A percentile compares a stretch with the other conserved stretches of the same genome.
Evolutionary conservation across 2,329 filamentous ascomycete genomes (phyloP).

Genomic region (Aureobasidium sp.): DNA sequence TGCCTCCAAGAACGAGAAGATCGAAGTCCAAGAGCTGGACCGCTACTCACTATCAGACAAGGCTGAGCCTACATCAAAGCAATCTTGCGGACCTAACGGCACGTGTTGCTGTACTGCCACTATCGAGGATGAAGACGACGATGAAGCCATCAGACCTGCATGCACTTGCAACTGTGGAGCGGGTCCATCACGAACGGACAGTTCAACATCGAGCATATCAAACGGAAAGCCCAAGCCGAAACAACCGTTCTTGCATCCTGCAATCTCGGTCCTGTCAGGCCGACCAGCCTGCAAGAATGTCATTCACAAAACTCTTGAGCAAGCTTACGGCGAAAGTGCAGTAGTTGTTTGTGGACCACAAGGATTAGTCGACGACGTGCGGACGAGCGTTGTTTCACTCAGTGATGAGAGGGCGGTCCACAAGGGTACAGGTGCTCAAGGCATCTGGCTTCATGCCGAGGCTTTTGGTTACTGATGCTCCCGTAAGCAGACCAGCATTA

Average conservation of each 20-base stretch:
- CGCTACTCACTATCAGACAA: conserved; percentile 12
- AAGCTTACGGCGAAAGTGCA: conserved; percentile 54
- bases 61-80: conserved; percentile 17
- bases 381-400: conserved; percentile 47
- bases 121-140: conserved; percentile 40
- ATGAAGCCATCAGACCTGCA: conserved; percentile 24
- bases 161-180: conserved; percentile 33
- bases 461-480: conserved; percentile 41
- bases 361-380: conserved; percentile 49
- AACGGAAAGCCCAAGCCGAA: conserved; percentile 16
- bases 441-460: conserved; percentile 55
- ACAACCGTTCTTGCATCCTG: conserved; percentile 26
- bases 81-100: conserved; percentile 24
- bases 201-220: conserved; percentile 16
- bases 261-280: conserved; percentile 38
- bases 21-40: conserved; percentile 24
- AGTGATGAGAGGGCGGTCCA: conserved; percentile 61
- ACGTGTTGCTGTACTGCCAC: conserved; percentile 45
- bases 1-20: conserved; percentile 21
- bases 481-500: not conserved
- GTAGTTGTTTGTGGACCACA: conserved; percentile 57
- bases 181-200: conserved; percentile 21
- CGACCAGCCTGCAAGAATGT: conserved; percentile 47
- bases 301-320: conserved; percentile 50
- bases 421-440: conserved; percentile 60